Evolutionary conservation across 176 grass and related monocot species (phyloP), one percentile per base, ranked within the genome.

Genomic region (Bromus sterilis): DNA sequence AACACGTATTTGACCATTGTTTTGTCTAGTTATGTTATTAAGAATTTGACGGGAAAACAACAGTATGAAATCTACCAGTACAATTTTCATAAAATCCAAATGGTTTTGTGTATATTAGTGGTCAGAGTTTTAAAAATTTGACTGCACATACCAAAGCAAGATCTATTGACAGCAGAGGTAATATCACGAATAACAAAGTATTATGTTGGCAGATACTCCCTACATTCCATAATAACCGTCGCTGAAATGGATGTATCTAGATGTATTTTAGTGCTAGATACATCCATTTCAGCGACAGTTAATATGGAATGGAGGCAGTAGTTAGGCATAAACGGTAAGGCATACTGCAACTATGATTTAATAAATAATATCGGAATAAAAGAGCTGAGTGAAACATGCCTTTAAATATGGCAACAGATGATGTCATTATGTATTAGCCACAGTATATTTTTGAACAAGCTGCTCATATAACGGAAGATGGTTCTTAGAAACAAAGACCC

Each of bases 401-500:
- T 91, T 76, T 42, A 43, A 29, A 76, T 56, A 76, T 82, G 58
- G 24, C 26, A 80, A 21, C 57, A 78, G 61, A 44, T 64, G 14
- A 59, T 75, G 49, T 66, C 74, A 34, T 81, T 35, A 89, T 78
- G 34, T 87, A 80, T 75, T 84, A 66, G 86, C 80, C 33, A 80
- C n/a, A 61, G 44, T 75, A 84, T 93, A 71, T 91, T 42, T 81
- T 53, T 42, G 71, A 76, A 99, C 84, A 87, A 88, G 67, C 75
- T 88, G 87, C 79, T 91, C 93, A n/a, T 99, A 99, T 78, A 91
- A 81, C 12, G 78, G 72, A 64, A 89, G 86, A 91, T 90, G 86
- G 63, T 93, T 95, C 82, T 82, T 72, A 41, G 93, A 85, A 88
- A 98, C 90, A 84, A 94, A 98, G 83, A 94, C 86, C 78, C 86